Evolutionary conservation across 352 stramenopile genomes (phyloP).

Genomic region (Pythium scleroteichum): DNA sequence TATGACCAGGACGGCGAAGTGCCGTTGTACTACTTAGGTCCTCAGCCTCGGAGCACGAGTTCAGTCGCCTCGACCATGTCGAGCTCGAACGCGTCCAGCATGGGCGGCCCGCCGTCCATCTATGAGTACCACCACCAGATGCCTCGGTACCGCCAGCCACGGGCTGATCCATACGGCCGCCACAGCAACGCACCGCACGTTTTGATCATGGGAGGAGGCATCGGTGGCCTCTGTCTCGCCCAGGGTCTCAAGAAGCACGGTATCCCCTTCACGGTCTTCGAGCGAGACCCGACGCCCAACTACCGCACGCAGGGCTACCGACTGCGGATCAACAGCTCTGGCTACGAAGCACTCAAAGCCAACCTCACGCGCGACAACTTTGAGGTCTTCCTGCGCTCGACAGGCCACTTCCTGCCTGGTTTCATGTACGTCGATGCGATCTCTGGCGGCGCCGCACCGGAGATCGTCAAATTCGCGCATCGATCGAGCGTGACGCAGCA

Average conservation of each 20-base stretch:
- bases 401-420: conserved; percentile 47
- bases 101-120: conserved; percentile 4
- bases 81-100: conserved; percentile 3
- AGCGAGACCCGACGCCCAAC: conserved; percentile 56
- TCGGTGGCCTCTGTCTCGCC: conserved; percentile 60
- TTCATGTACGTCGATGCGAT: conserved; percentile 32
- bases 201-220: conserved; percentile 44
- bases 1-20: conserved; percentile 9
- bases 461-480: conserved; percentile 4
- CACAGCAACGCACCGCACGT: conserved; percentile 16
- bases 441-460: not conserved
- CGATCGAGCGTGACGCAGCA: conserved; percentile 2
- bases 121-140: conserved; percentile 24
- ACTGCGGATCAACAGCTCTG: conserved; percentile 51
- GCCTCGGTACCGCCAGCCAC: conserved; percentile 1
- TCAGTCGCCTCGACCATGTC: conserved; percentile 13
- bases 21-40: conserved; percentile 7
- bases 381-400: conserved; percentile 49
- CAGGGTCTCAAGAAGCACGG: conserved; percentile 60
- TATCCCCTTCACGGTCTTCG: conserved; percentile 69
- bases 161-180: not conserved
- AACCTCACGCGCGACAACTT: conserved; percentile 45
- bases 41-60: not conserved
- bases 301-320: conserved; percentile 60
- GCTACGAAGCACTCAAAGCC: conserved; percentile 58